Percentiles rank a stretch among this genome's conserved stretches.
Conservation (phyloP, 2,329 filamentous ascomycete genomes). For the Colletotrichum echinochloae region DNA sequence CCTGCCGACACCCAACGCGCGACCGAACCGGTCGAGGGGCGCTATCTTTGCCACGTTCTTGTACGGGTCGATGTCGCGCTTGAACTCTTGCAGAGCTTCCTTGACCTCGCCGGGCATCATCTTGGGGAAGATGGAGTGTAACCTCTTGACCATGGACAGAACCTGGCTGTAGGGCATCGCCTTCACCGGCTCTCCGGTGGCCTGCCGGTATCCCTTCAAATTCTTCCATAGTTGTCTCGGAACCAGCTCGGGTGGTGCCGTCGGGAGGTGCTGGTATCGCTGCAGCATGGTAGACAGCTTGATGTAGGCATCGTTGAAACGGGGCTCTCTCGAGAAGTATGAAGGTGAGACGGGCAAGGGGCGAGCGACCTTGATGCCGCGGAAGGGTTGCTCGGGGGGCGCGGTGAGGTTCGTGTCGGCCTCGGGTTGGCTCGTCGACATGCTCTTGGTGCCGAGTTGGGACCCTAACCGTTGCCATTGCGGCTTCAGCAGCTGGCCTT, state of each 20-base stretch:
- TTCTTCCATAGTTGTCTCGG: conserved; percentile 85
- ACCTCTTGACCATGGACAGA: conserved; percentile 78
- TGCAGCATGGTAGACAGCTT: conserved; percentile 77
- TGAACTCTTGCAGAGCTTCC: conserved; percentile 75
- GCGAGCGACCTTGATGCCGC: conserved; percentile 68
- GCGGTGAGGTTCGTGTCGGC: conserved; percentile 2
- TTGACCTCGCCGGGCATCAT: conserved; percentile 79
- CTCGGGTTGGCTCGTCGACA: conserved; percentile 42
- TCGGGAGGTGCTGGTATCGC: conserved; percentile 80
- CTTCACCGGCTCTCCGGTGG: conserved; percentile 78
- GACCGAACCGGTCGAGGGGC: conserved; percentile 79
- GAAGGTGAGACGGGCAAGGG: conserved; percentile 86
- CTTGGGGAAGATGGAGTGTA: conserved; percentile 87
- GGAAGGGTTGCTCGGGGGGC: conserved; percentile 46
- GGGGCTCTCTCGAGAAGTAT: conserved; percentile 91
- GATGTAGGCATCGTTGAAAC: conserved; percentile 88
- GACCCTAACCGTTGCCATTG: conserved; percentile 44
- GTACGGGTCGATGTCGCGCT: conserved; percentile 79
- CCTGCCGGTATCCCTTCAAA: conserved; percentile 78
- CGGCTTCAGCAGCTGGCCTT: conserved; percentile 48
- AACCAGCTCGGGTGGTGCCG: conserved; percentile 72
- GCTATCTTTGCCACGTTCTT: conserved; percentile 72
- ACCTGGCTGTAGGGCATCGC: conserved; percentile 83
- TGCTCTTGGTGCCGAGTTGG: conserved; percentile 46
- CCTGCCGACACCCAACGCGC: conserved; percentile 83